Evolutionary conservation across 441 rosid genomes (phyloP), one percentile per base, ranked within the genome.

Genomic region (Pelargonium australe): DNA sequence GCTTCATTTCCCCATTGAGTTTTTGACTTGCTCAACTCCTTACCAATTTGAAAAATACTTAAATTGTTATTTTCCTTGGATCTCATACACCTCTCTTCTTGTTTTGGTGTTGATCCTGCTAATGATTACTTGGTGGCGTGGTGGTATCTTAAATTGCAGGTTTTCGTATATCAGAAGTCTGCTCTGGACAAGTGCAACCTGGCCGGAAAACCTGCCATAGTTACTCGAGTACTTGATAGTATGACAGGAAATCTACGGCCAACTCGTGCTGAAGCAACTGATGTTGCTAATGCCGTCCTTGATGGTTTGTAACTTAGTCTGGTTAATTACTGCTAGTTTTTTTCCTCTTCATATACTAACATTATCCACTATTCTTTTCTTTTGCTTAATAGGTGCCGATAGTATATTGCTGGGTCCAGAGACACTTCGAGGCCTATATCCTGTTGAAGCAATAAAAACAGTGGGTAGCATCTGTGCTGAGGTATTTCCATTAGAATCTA

Each of bases 161-260:
- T 75, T 60, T 75, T 75, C 64, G 34, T 75, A 64, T 75, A 13
- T 68, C 78, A 75, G 65, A 75, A 75, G 70, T 49, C 68, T 67
- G 78, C 71, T 34, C 43, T 67, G 2, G 44, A 45, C 70, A 75
- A 64, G 49, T 75, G 78, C 68, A 75, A 75, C 63, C n/a, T 71
- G 47, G 66, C 20, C 4, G 78, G 78, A 8, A 75, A 75, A 53
- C 74, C 78, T 1, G 78, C 72, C 19, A 67, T 75, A 41, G 68
- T 75, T 67, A 75, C 78, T 64, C 75, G 78, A 70, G 78, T 75
- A 45, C 75, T 75, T 13, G 78, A 75, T 43, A 75, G 78, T 57
- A 67, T 75, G 75, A 75, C 78, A 8, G 78, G 78, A 53, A 75
- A 75, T 68, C 74, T 75, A 43, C 75, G 78, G 19, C 78, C 78